phyloP scores from a whole-genome alignment of 2,329 filamentous ascomycete genomes.

The Tolypocladium inflatum region DNA sequence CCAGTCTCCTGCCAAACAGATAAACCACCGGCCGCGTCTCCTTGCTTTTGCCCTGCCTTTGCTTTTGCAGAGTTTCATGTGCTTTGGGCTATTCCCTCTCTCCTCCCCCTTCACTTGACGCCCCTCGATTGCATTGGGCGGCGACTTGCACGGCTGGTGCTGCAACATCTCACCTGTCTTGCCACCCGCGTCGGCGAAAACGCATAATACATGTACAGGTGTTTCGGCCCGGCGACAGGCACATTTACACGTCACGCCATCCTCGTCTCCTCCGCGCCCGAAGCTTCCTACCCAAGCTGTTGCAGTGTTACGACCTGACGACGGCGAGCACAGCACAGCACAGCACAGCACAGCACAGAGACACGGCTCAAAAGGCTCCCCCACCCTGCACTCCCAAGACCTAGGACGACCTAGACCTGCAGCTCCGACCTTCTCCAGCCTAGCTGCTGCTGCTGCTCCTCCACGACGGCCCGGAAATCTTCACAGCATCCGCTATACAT shows the following conservation, averaged over 20 bases:
- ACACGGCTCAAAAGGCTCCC: slow-evolving; percentile 1
- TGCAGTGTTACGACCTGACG: not conserved
- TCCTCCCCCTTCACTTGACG: not conserved
- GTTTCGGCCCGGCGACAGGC: not conserved
- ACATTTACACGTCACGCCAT: not conserved
- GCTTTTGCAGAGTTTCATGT: not conserved
- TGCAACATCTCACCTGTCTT: not conserved
- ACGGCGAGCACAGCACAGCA: no score
- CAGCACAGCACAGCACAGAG: not conserved
- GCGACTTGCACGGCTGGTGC: not conserved
- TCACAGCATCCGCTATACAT: not conserved
- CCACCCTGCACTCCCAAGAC: not conserved
- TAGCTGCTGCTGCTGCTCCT: not conserved
- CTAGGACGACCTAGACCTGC: slow-evolving; percentile 2
- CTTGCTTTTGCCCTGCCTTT: not conserved
- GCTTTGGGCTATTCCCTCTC: not conserved
- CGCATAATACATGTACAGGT: not conserved
- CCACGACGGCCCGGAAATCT: not conserved
- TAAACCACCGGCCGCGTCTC: not conserved
- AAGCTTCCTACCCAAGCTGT: not conserved
- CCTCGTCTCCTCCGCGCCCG: not conserved
- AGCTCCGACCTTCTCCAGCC: slow-evolving; percentile 3
- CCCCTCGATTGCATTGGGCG: not conserved
- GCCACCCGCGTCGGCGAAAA: not conserved
- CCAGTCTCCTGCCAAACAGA: not conserved